A percentile compares a stretch with the other conserved stretches of the same genome.
Evolutionary conservation across 371 early-diverging fungal species (phyloP).

Genomic region (Funneliformis caledonium): DNA sequence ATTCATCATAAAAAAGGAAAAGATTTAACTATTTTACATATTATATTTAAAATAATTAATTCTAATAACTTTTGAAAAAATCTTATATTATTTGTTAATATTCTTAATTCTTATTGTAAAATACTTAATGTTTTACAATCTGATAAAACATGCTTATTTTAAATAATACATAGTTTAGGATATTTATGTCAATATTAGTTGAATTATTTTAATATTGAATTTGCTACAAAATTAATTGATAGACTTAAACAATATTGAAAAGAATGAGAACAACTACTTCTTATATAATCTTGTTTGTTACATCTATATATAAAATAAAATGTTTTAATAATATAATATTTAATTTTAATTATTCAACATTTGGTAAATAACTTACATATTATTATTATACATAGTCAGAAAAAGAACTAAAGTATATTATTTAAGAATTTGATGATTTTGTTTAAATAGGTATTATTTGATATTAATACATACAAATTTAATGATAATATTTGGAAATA

Average conservation of each 20-base stretch:
- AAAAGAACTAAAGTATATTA: conserved; percentile 3
- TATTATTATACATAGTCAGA: conserved; percentile 14
- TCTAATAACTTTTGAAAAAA: neutral
- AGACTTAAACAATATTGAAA: neutral
- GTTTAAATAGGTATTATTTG: neutral
- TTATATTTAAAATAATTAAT: neutral
- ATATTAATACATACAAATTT: neutral
- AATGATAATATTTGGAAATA: neutral
- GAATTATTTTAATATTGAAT: neutral
- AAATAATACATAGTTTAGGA: conserved; percentile 13
- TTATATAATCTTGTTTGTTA: neutral
- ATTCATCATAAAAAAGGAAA: neutral
- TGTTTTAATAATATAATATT: neutral
- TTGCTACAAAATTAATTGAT: neutral
- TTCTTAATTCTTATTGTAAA: conserved; percentile 16
- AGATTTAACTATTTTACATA: neutral
- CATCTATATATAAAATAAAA: neutral
- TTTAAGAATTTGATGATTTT: neutral
- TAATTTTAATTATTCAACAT: neutral
- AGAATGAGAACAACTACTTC: neutral
- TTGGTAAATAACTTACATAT: neutral
- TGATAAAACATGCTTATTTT: conserved; percentile 16
- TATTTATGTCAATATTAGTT: neutral
- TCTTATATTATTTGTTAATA: neutral
- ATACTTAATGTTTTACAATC: conserved; percentile 28